phyloP scores from a whole-genome alignment of 805 yeast genomes.

The Vanderwaltozyma polyspora region DNA sequence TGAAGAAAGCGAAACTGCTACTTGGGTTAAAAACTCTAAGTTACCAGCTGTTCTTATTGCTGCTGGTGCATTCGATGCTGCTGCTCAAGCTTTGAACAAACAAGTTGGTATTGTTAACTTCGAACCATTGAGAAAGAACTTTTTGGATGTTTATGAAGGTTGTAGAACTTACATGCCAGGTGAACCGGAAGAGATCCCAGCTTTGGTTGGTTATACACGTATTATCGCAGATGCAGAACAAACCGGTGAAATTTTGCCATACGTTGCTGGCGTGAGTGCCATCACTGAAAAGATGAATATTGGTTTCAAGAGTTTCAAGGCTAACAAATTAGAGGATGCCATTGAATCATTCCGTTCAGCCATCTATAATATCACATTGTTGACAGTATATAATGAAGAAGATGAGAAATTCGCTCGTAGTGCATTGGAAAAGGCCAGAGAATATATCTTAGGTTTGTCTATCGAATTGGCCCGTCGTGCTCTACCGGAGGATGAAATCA shows the following conservation, averaged over 20 bases:
- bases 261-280: constrained; percentile 58
- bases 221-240: constrained; percentile 47
- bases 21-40: constrained; percentile 82
- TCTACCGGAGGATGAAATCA: constrained; percentile 55
- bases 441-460: constrained; percentile 84
- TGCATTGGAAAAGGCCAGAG: constrained; percentile 64
- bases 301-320: constrained; percentile 76
- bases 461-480: constrained; percentile 85
- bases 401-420: constrained; percentile 69
- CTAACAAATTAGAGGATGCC: constrained; percentile 74
- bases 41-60: constrained; percentile 90
- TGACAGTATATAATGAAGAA: constrained; percentile 60
- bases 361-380: constrained; percentile 60
- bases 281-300: constrained; percentile 49
- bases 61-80: constrained; percentile 92
- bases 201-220: constrained; percentile 59
- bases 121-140: constrained; percentile 76
- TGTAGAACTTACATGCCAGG: constrained; percentile 68
- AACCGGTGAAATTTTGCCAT: constrained; percentile 44
- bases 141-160: constrained; percentile 73
- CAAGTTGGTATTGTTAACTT: constrained; percentile 82
- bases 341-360: constrained; percentile 68
- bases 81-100: constrained; percentile 81
- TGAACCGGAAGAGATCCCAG: constrained; percentile 55
- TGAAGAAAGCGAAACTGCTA: constrained; percentile 45